These are phyloP conservation scores for Ehretia macrophylla DNA, from an alignment of 257 asterid genomes.

Conservation along the genomic window DNA sequence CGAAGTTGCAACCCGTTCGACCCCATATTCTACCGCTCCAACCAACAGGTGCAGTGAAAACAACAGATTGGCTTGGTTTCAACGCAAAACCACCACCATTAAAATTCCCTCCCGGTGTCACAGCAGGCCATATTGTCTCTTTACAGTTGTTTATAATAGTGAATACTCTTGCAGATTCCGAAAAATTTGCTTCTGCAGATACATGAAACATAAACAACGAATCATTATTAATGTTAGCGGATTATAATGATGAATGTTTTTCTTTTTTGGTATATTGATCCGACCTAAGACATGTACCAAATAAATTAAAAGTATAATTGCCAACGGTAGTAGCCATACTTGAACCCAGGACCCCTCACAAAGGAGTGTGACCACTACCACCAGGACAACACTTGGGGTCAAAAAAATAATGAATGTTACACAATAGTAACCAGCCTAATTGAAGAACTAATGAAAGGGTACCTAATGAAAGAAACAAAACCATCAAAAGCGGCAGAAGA, in stretches of 20 bases:
- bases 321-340: too few species aligned
- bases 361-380: too few species aligned
- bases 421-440: too few species aligned
- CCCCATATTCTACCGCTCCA: conserved; percentile 94
- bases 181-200: conserved; percentile 36
- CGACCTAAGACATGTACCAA: too few species aligned
- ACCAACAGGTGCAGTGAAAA: conserved; percentile 64
- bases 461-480: conserved; percentile 41
- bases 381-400: too few species aligned
- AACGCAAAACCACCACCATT: conserved; percentile 78
- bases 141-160: conserved; percentile 72
- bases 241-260: too few species aligned
- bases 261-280: background rate
- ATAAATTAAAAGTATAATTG: too few species aligned
- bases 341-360: too few species aligned
- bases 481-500: conserved; percentile 8
- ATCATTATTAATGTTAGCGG: too few species aligned
- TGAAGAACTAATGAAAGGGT: background rate
- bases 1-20: conserved; percentile 85
- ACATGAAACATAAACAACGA: background rate
- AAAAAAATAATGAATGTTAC: too few species aligned
- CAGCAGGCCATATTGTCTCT: conserved; percentile 91
- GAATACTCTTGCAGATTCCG: conserved; percentile 59
- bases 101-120: conserved; percentile 64
- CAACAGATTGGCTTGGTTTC: conserved; percentile 44